phyloP scores from a whole-genome alignment of 1,139 yeast genomes.

The Pichia sp. region DNA sequence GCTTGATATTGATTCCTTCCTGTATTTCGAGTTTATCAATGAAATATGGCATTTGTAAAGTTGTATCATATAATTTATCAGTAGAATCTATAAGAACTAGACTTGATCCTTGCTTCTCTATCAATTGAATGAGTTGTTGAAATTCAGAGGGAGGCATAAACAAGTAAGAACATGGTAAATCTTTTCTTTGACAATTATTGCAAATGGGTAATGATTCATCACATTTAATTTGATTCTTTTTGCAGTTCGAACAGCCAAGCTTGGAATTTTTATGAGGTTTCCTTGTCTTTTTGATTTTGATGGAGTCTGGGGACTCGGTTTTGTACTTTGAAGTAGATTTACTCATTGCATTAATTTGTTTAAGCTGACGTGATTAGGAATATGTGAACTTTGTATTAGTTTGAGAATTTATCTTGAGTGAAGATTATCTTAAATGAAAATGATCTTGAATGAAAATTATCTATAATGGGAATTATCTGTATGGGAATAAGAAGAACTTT shows the following conservation, averaged over 20 bases:
- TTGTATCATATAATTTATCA: neutral
- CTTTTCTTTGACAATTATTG: conserved; percentile 33
- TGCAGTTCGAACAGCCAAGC: conserved; percentile 39
- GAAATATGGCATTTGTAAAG: neutral
- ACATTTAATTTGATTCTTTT: conserved; percentile 40
- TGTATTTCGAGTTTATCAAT: neutral
- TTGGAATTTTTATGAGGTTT: conserved; percentile 39
- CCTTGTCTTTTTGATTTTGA: conserved; percentile 22
- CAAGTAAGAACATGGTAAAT: conserved; percentile 34
- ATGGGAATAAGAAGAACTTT: no score
- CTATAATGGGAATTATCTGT: no score
- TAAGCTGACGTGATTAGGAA: no score
- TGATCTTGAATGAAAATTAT: no score
- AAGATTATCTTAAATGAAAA: no score
- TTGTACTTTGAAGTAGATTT: no score
- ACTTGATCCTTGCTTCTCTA: neutral
- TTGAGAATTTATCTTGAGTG: no score
- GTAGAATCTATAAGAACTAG: neutral
- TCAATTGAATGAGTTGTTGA: conserved; percentile 1
- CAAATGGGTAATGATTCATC: conserved; percentile 39
- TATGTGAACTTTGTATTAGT: no score
- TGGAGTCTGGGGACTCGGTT: no score
- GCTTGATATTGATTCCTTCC: neutral
- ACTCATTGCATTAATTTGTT: no score
- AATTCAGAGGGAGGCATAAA: conserved; percentile 17